Base-by-base conservation (phyloP, 192 early-diverging fungal species). In the Chytriomyces sp. region DNA sequence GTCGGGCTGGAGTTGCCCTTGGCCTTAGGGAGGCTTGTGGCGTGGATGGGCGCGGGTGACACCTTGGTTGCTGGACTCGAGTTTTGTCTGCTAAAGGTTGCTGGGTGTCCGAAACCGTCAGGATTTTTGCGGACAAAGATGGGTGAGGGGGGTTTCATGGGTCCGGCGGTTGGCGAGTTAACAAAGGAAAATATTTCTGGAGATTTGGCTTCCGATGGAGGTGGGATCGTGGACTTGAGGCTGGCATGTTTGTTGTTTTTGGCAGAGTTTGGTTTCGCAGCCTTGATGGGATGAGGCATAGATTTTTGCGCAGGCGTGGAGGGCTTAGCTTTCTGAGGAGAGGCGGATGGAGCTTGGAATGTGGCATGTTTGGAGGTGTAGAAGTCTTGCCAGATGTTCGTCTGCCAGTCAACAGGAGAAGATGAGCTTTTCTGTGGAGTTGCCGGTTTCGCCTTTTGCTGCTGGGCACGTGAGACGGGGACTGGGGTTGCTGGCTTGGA, bases 121-220 rank as follows among this genome's bases (percentile, higher is more conserved):
- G 35, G 35, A 35, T 35, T 35, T 35, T 35, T 35, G 35, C 35
- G 35, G 35, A 35, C 35, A 35, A 35, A 35, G 20, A 57, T 69
- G 68, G 46, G 68, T 26, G 50, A 28, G 26, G 50, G 68, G 28
- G 46, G 16, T 18, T 16, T 26, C 66, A 67, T 4, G 11, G 10
- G 68, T 16, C 45, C 18, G 67, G 60, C 20, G 16, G 61, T 43
- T 44, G 71, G 53, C 43, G 71, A 9, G 10, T 73, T 62, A 60
- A 73, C 61, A 44, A 73, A 73, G 26, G 71, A 73, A 60, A 73
- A 73, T 45, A 73, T 73, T 62, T 73, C 71, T 16, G 71, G 71
- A 11, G 71, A 73, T 26, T 73, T 73, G 1, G 71, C 71, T 18
- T n/a, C 8, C 44, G 28, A 13, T 44, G 71, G 71, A 10, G 71